Evolutionary conservation across 1,139 yeast species (phyloP), one percentile per base, ranked within the genome.

Genomic region (Debaryomycetaceae sp.): DNA sequence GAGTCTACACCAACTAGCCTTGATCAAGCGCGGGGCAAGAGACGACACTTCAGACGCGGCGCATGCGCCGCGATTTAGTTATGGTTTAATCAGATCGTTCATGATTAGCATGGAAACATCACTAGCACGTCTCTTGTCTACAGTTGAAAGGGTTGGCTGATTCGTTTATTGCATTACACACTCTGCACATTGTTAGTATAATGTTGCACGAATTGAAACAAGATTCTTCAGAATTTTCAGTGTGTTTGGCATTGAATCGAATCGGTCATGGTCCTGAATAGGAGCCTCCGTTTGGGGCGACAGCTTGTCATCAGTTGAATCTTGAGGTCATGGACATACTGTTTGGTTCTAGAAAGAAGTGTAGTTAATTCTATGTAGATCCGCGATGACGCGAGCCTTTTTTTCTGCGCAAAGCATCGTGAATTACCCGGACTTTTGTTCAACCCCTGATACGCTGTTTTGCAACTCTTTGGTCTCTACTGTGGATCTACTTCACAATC

Each of bases 251-350:
- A 51, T 43, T 15, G 45, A 43, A 61, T 64, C 70, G 70, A 62
- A 56, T 64, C 71, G 70, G 69, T 64, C 70, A 64, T 61, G 40
- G 68, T 62, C 70, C 70, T 63, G 70, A 64, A 61, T 42, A 63
- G 69, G 69, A 59, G 48, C 68, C 69, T 64, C 71, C 69, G 71
- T 55, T 51, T 64, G 71, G 71, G 71, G 71, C 71, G 71, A 64
- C 71, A 62, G 41, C 58, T 44, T 53, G 70, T 64, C 71, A 64
- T 64, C 71, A 61, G 38, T 32, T 25, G 24, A 25, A 30, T 23
- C 27, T 25, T 30, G 21, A 10, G n/a, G 22, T 23, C 25, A 18
- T 20, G 16, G 15, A 14, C 13, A 29, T 31, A 35, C 39, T 27
- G 35, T 33, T 38, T 25, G 25, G 31, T 35, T 26, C 24, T 28